Evolutionary conservation across 1,139 yeast species (phyloP).

Genomic region (Spathaspora sp.): DNA sequence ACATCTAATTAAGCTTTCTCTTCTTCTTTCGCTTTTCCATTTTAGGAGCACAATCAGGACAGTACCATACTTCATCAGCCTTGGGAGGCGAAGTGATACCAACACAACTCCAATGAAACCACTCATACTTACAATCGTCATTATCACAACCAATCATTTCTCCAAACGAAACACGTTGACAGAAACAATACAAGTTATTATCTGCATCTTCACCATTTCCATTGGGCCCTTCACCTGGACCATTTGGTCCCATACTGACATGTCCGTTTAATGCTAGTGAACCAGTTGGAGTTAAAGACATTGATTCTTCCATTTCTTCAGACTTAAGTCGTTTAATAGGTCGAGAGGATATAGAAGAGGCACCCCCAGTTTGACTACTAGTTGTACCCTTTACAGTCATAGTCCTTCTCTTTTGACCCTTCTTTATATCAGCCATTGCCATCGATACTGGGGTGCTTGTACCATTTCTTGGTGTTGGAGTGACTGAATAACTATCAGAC

Average conservation of each 20-base stretch:
- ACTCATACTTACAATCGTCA: conserved; percentile 74
- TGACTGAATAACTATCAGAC: conserved; percentile 27
- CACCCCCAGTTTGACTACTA: conserved; percentile 2
- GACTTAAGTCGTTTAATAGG: conserved; percentile 29
- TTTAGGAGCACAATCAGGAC: conserved; percentile 62
- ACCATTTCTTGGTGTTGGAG: conserved; percentile 32
- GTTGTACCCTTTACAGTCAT: conserved; percentile 18
- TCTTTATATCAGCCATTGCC: conserved; percentile 14
- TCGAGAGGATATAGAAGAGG: conserved; percentile 14
- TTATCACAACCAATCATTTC: conserved; percentile 94
- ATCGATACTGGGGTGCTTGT: conserved; percentile 23
- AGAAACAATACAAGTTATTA: conserved; percentile 70
- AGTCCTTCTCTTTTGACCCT: conserved; percentile 29
- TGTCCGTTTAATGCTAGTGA: conserved; percentile 15
- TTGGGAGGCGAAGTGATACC: conserved; percentile 72
- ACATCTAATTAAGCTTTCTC: conserved; percentile 25
- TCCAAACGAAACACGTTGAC: conserved; percentile 84
- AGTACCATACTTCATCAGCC: conserved; percentile 66
- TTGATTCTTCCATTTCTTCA: conserved; percentile 20
- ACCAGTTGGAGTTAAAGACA: conserved; percentile 11
- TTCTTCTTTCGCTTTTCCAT: conserved; percentile 50
- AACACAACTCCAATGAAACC: conserved; percentile 88
- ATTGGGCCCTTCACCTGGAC: conserved; percentile 11
- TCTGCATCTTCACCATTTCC: conserved; percentile 58
- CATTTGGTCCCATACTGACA: conserved; percentile 16